Conservation (phyloP, 1,139 yeast species). For the Pichia sp. region DNA sequence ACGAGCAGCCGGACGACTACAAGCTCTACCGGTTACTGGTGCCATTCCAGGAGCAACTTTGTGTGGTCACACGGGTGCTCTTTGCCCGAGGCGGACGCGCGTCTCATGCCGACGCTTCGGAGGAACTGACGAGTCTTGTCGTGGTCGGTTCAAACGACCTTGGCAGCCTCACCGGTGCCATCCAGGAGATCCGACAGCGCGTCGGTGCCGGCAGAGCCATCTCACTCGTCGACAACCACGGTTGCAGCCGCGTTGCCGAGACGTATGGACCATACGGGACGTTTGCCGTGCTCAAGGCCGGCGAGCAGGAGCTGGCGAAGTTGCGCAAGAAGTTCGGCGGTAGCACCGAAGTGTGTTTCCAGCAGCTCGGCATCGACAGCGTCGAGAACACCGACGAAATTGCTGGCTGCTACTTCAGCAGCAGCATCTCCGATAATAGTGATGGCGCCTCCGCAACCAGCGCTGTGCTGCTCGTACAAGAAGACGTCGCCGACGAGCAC, state of each 20-base stretch:
- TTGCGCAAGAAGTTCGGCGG: conserved; percentile 10
- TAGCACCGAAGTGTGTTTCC: neutral
- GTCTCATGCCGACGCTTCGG: no score
- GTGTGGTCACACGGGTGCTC: conserved; percentile 22
- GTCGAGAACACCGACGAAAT: neutral
- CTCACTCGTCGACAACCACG: conserved; percentile 21
- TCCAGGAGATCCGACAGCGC: conserved; percentile 13
- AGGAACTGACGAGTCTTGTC: conserved; percentile 11
- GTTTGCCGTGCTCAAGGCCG: conserved; percentile 19
- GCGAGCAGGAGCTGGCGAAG: neutral
- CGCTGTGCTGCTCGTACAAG: conserved; percentile 7
- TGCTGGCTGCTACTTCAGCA: conserved; percentile 3
- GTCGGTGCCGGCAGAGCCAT: conserved; percentile 8
- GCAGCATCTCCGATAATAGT: neutral
- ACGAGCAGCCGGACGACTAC: conserved; percentile 1
- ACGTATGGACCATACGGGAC: conserved; percentile 19
- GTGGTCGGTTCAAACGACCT: conserved; percentile 22
- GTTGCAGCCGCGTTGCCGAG: conserved; percentile 10
- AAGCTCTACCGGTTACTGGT: conserved; percentile 17
- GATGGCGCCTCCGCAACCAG: neutral
- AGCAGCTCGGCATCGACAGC: neutral
- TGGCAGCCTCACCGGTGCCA: conserved; percentile 13
- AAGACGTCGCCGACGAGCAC: neutral
- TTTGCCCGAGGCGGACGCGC: neutral
- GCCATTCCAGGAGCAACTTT: conserved; percentile 16